A percentile compares a stretch with the other conserved stretches of the same genome.
Evolutionary conservation across 768 basidiomycete genomes (phyloP).

Genomic region (Sutorius australiensis): DNA sequence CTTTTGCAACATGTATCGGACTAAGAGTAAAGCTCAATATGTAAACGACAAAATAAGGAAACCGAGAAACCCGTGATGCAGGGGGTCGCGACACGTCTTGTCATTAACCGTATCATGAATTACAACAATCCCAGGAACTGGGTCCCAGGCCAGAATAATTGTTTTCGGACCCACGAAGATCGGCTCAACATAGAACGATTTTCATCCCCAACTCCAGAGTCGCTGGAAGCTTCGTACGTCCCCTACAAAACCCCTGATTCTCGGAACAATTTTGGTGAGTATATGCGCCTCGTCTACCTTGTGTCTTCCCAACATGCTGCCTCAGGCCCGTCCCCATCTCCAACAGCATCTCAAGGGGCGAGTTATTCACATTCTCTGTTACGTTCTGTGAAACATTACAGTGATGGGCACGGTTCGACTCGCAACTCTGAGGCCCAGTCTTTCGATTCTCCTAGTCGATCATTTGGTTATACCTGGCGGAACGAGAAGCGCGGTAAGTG

Average conservation of each 20-base stretch:
- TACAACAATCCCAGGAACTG: background rate
- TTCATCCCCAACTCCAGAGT: constrained; percentile 8
- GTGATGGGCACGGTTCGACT: background rate
- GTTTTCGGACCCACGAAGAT: background rate
- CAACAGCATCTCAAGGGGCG: constrained; percentile 24
- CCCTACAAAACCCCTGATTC: constrained; percentile 5
- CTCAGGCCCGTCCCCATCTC: constrained; percentile 37
- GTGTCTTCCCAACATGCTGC: constrained; percentile 17
- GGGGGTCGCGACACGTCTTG: constrained; percentile 4
- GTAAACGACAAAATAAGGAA: no score
- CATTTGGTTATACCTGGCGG: background rate
- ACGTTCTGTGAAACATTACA: constrained; percentile 1
- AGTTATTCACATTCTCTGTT: constrained; percentile 3
- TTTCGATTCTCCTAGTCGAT: background rate
- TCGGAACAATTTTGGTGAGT: constrained; percentile 18
- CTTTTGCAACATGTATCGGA: no score
- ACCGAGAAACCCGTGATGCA: no score
- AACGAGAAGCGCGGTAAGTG: constrained; percentile 2
- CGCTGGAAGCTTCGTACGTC: constrained; percentile 4
- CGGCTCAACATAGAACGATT: background rate
- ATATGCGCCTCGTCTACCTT: constrained; percentile 20
- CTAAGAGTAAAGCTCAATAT: no score
- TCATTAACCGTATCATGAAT: constrained; percentile 15
- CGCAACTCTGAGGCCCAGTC: background rate
- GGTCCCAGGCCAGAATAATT: background rate